These are phyloP conservation scores for Stephanocyclus meneghinianus DNA, from an alignment of 352 stramenopile genomes.

Conservation along the genomic window DNA sequence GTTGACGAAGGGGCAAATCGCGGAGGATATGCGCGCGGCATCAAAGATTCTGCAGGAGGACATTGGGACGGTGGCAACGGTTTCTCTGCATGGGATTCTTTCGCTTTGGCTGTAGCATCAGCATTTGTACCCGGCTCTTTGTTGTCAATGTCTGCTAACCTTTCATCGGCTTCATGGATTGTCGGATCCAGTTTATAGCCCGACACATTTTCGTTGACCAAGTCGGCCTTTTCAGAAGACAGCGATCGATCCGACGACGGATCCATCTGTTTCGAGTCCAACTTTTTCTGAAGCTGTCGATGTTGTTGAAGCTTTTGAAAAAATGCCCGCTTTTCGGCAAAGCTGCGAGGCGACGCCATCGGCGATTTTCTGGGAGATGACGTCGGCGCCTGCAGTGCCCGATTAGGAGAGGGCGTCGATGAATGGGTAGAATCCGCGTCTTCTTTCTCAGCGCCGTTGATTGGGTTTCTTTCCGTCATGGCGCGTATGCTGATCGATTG, in stretches of 20 bases:
- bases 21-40: neutral
- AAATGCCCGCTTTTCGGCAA: constrained; percentile 2
- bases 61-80: neutral
- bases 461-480: no score
- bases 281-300: neutral
- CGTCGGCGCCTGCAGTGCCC: neutral
- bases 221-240: no score
- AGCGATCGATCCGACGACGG: no score
- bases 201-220: no score
- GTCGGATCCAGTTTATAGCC: no score
- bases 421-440: neutral
- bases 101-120: no score
- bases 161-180: no score
- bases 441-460: no score
- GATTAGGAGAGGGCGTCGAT: neutral
- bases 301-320: constrained; percentile 3
- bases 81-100: neutral
- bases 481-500: no score
- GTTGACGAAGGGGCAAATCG: neutral
- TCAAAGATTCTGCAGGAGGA: neutral
- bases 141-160: no score
- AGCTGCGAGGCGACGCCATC: neutral
- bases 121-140: neutral
- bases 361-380: neutral
- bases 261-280: neutral